These are phyloP conservation scores for Lachancea cidri DNA, from an alignment of 805 yeast genomes.

Conservation along the genomic window DNA sequence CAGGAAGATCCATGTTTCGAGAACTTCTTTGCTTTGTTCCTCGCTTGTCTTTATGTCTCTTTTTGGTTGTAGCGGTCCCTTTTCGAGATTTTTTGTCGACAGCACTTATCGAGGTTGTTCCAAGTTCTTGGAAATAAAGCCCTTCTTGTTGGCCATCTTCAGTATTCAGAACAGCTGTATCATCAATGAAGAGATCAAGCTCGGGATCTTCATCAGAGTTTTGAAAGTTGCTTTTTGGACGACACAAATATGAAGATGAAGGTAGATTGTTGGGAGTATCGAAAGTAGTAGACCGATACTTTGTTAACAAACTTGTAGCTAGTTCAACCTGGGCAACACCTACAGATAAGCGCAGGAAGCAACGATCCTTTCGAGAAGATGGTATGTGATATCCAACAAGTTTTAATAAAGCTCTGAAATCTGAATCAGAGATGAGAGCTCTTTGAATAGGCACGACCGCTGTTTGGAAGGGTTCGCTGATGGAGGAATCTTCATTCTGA, in stretches of 20 bases:
- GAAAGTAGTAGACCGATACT: constrained; percentile 23
- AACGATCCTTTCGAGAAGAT: constrained; percentile 11
- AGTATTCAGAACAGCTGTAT: background rate
- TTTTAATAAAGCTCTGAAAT: constrained; percentile 25
- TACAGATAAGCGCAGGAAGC: constrained; percentile 16
- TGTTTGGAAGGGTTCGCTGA: constrained; percentile 12
- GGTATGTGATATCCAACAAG: constrained; percentile 25
- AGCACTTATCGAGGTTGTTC: background rate
- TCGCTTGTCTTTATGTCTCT: constrained; percentile 22
- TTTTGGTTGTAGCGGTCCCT: constrained; percentile 3
- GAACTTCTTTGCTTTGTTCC: constrained; percentile 14
- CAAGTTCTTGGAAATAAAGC: constrained; percentile 3
- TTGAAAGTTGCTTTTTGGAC: constrained; percentile 9
- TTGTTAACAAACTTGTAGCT: constrained; percentile 14
- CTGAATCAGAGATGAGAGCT: constrained; percentile 20
- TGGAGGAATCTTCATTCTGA: background rate
- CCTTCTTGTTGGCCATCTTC: constrained; percentile 1
- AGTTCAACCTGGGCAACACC: constrained; percentile 13
- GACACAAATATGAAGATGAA: constrained; percentile 11
- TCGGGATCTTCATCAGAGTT: background rate
- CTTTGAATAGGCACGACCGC: constrained; percentile 7
- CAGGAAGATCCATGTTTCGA: background rate
- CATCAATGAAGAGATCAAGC: background rate
- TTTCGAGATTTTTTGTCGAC: background rate
- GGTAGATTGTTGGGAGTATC: constrained; percentile 12